Evolutionary conservation across 495 filamentous ascomycete genomes (phyloP).

Genomic region (Daldinia bambusicola): DNA sequence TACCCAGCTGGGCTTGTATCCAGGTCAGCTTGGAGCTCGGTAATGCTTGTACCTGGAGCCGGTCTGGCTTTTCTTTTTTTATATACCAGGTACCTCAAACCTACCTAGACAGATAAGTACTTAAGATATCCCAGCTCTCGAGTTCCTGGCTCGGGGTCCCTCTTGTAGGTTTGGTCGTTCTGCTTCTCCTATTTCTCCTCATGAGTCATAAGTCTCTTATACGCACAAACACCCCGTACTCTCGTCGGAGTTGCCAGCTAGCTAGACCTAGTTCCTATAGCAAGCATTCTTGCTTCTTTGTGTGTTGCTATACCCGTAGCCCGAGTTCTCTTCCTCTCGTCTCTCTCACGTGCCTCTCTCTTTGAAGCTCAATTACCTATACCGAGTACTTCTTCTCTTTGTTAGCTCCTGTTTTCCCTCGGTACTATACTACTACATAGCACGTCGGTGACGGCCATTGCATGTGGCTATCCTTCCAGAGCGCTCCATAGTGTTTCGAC

Average conservation of each 20-base stretch:
- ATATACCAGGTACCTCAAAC: slow-evolving; percentile 18
- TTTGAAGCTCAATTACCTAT: not conserved
- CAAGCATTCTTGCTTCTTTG: not conserved
- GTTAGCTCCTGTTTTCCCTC: slow-evolving; percentile 5
- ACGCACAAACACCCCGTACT: not conserved
- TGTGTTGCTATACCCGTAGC: slow-evolving; percentile 8
- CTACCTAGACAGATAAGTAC: not conserved
- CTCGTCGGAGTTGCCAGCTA: not conserved
- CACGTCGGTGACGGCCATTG: slow-evolving; percentile 28
- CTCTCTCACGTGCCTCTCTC: not conserved
- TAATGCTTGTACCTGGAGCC: slow-evolving; percentile 25
- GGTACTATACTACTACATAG: slow-evolving; percentile 6
- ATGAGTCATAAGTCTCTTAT: slow-evolving; percentile 6
- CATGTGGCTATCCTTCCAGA: slow-evolving; percentile 25
- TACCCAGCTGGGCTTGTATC: slow-evolving; percentile 11
- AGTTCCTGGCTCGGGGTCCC: not conserved
- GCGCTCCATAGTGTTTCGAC: not conserved
- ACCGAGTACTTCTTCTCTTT: not conserved
- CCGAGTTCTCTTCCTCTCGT: not conserved
- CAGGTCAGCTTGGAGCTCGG: slow-evolving; percentile 24
- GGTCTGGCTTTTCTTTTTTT: slow-evolving; percentile 15
- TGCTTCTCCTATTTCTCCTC: slow-evolving; percentile 4
- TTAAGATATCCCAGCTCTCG: slow-evolving; percentile 20
- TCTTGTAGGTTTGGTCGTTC: slow-evolving; percentile 23
- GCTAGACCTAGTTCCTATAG: not conserved